Conservation (phyloP, 495 filamentous ascomycete genomes). For the Hypomontagnella submonticulosa region DNA sequence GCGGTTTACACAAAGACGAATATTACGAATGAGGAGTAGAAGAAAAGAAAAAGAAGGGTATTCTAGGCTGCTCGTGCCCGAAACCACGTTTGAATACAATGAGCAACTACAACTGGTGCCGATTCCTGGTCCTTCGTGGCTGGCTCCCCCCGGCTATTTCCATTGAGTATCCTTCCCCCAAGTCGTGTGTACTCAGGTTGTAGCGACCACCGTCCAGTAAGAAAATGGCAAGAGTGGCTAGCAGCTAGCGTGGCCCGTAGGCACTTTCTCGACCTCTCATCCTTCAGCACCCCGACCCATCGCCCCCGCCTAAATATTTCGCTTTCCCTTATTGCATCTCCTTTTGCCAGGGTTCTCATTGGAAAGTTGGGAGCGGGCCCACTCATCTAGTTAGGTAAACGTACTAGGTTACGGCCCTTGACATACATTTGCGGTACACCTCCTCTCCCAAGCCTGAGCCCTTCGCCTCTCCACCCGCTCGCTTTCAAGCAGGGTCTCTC, state of each 20-base stretch:
- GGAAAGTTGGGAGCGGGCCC: constrained; percentile 34
- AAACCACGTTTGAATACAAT: constrained; percentile 4
- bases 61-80: constrained; percentile 1
- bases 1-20: constrained; percentile 11
- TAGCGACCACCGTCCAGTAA: constrained; percentile 28
- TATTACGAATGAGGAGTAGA: background rate
- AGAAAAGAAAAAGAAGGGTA: constrained; percentile 2
- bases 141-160: constrained; percentile 42
- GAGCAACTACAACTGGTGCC: constrained; percentile 18
- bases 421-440: constrained; percentile 39
- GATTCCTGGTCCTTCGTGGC: constrained; percentile 23
- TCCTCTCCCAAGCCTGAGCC: constrained; percentile 42
- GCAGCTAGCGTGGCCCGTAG: constrained; percentile 32
- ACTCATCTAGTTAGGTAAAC: constrained; percentile 38
- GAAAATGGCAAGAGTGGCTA: constrained; percentile 36
- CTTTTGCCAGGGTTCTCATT: constrained; percentile 38
- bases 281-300: constrained; percentile 39
- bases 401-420: constrained; percentile 26
- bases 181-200: constrained; percentile 23
- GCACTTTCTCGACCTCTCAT: constrained; percentile 28
- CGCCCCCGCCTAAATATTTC: constrained; percentile 40
- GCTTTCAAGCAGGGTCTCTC: constrained; percentile 47
- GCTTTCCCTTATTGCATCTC: constrained; percentile 40
- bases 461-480: constrained; percentile 45
- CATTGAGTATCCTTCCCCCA: constrained; percentile 15